A percentile compares a stretch with the other conserved stretches of the same genome.
Conservation (phyloP, 352 stramenopile species). For the Globisporangium abappressorium region DNA sequence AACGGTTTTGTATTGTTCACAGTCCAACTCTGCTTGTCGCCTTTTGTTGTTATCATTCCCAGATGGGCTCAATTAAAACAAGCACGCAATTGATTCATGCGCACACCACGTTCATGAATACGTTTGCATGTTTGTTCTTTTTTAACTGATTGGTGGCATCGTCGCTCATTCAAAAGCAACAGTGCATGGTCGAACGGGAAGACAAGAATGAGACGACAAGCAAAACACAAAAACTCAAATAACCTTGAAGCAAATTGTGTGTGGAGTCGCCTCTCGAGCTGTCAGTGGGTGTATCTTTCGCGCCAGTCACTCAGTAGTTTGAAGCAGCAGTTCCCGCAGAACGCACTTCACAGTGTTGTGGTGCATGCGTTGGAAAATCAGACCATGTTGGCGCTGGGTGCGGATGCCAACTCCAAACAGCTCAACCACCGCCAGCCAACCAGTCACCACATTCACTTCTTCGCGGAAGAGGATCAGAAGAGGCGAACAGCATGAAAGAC, state of each 20-base stretch:
- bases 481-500: slow-evolving; percentile 4
- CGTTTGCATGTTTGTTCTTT: background rate
- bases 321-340: slow-evolving; percentile 4
- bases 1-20: background rate
- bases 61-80: slow-evolving; percentile 1
- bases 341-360: background rate
- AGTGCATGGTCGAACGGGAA: background rate
- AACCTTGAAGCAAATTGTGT: background rate
- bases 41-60: background rate
- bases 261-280: background rate
- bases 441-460: background rate
- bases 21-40: background rate
- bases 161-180: background rate
- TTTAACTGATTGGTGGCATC: background rate
- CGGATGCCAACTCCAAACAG: background rate
- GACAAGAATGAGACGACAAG: background rate
- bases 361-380: background rate
- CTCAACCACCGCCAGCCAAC: background rate
- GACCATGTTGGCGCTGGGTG: background rate
- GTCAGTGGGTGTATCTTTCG: slow-evolving; percentile 2
- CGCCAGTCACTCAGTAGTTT: background rate
- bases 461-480: slow-evolving; percentile 4
- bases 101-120: background rate
- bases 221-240: background rate
- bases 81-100: background rate